Percentiles rank a stretch among this genome's conserved stretches.
phyloP scores from a whole-genome alignment of 495 filamentous ascomycete species.

The Peziza echinospora region DNA sequence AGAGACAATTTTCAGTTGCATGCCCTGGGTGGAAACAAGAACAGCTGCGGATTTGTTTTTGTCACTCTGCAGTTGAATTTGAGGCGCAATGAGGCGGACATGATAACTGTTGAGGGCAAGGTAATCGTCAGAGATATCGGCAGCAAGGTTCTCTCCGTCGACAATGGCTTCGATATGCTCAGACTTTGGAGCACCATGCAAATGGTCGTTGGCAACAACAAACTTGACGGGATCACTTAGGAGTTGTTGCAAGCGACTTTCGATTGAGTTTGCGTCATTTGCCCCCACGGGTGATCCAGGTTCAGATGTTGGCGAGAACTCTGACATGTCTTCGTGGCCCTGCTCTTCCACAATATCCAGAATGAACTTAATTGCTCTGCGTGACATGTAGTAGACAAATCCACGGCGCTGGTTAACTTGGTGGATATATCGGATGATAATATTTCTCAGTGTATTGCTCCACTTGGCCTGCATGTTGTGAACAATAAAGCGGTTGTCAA shows the following conservation, averaged over 20 bases:
- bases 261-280: slow-evolving; percentile 17
- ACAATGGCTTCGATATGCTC: slow-evolving; percentile 16
- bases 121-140: slow-evolving; percentile 72
- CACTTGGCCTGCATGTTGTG: slow-evolving; percentile 96
- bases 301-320: slow-evolving; percentile 21
- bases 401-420: slow-evolving; percentile 90
- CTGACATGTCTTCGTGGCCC: slow-evolving; percentile 36
- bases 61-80: slow-evolving; percentile 93
- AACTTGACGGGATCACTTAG: slow-evolving; percentile 67
- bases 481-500: slow-evolving; percentile 94
- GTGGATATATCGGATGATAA: slow-evolving; percentile 90
- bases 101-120: slow-evolving; percentile 87
- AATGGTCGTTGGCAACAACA: slow-evolving; percentile 46
- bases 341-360: slow-evolving; percentile 93
- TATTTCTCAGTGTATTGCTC: slow-evolving; percentile 90
- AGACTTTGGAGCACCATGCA: slow-evolving; percentile 9
- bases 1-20: slow-evolving; percentile 89
- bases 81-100: slow-evolving; percentile 81
- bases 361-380: slow-evolving; percentile 91
- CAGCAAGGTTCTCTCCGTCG: slow-evolving; percentile 34
- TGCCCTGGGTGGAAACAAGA: slow-evolving; percentile 81
- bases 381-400: slow-evolving; percentile 93
- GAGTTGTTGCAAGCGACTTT: slow-evolving; percentile 64
- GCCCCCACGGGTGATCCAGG: slow-evolving; percentile 20
- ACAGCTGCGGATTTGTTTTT: slow-evolving; percentile 88